Evolutionary conservation across 2,329 filamentous ascomycete species (phyloP), one percentile per base, ranked within the genome.

Genomic region (Aureobasidium mangrovei): DNA sequence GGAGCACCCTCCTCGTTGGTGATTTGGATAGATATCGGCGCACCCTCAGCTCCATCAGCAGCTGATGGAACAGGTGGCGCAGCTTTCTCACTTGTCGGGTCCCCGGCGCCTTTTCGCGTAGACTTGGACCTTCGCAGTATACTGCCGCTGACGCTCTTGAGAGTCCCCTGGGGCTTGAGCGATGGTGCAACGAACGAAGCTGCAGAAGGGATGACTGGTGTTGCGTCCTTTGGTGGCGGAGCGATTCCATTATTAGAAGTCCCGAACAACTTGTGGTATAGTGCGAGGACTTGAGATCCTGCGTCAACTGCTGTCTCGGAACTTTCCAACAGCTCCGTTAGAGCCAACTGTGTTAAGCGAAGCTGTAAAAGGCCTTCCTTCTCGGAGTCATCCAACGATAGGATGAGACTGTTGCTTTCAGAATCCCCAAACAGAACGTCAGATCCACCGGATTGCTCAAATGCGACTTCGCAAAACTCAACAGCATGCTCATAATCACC

Each of bases 331-430:
- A 93, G 73, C 69, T 97, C 91, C 3, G 93, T 70, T 24, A 98
- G 78, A 3, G 86, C 80, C 57, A 98, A 75, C 64, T 97, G 91
- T 8, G 91, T 96, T 81, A 97, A 95, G 69, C 95, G 95, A 58
- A 96, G 83, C 68, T 97, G 88, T n/a, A 98, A 72, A 40, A 98
- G 84, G 46, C 82, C 81, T 67, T 91, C 88, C 65, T 90, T 94
- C 65, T 97, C 91, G 28, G 83, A 81, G 56, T 84, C 81, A 58
- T 89, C 85, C 82, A 96, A 88, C 42, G 87, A 82, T 60, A 91
- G 86, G 0, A 94, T 78, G 44, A 88, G 65, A 3, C 27, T 45
- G 4, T 36, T 26, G 32, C 38, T 39, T n/a, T 48, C 38, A 2
- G 36, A 29, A 1, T 41, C 53, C n/a, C 44, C 44, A 32, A 49